A percentile compares a stretch with the other conserved stretches of the same genome.
Conservation (phyloP, 331 rosid species). For the Rosa hybrid region DNA sequence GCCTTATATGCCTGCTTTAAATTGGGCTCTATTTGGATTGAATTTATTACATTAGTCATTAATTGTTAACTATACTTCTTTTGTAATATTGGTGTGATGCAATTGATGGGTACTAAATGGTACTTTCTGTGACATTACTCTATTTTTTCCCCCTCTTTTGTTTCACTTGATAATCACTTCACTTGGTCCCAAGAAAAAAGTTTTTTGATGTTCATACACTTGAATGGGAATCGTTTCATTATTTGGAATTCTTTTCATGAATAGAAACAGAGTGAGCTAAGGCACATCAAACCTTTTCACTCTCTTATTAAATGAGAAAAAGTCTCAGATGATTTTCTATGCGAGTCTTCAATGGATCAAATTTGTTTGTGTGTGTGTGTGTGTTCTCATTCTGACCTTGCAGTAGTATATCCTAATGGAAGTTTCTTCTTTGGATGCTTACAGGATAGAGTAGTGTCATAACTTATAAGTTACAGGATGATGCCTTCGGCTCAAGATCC, state of each 20-base stretch:
- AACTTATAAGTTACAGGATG: slow-evolving; percentile 16
- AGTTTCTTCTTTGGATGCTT: slow-evolving; percentile 2
- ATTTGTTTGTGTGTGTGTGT: background rate
- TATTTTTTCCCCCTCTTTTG: background rate
- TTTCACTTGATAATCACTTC: background rate
- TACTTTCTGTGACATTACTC: background rate
- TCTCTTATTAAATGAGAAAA: background rate
- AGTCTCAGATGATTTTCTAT: slow-evolving; percentile 1
- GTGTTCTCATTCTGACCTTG: background rate
- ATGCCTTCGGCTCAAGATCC: slow-evolving; percentile 99
- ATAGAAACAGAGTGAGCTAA: background rate
- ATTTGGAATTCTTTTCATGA: background rate
- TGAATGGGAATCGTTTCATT: background rate
- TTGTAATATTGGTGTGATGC: background rate
- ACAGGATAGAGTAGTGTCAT: slow-evolving; percentile 4
- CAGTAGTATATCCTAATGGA: slow-evolving; percentile 1
- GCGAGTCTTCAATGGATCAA: background rate
- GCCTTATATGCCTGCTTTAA: background rate
- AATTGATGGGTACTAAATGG: background rate
- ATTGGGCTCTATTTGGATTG: background rate
- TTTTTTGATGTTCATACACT: background rate
- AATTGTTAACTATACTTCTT: background rate
- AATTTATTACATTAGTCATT: background rate
- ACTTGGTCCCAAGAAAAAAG: background rate
- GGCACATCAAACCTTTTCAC: background rate